Evolutionary conservation across 306 rosid genomes (phyloP).

Genomic region (Elaeagnus macrophylla): DNA sequence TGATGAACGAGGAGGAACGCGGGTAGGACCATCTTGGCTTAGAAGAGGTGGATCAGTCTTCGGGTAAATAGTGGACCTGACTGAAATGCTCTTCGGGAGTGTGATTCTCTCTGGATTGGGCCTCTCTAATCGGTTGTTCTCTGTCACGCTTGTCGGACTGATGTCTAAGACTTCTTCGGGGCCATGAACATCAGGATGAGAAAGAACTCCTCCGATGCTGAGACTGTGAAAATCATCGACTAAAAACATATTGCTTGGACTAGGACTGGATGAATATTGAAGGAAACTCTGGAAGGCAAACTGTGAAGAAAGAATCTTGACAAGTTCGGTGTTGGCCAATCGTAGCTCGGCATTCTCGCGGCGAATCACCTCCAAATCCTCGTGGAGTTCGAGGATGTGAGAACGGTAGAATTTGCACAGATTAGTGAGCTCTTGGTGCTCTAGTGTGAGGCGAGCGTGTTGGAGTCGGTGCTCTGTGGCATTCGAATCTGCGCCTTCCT

Average conservation of each 20-base stretch:
- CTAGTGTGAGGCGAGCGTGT: slow-evolving; percentile 34
- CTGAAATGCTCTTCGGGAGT: slow-evolving; percentile 41
- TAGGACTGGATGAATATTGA: slow-evolving; percentile 1
- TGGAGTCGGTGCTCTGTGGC: slow-evolving; percentile 27
- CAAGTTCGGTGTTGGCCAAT: slow-evolving; percentile 27
- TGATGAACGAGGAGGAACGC: slow-evolving; percentile 9
- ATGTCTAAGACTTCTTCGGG: slow-evolving; percentile 26
- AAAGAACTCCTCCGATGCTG: slow-evolving; percentile 13
- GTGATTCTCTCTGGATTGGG: slow-evolving; percentile 15
- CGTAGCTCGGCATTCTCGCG: slow-evolving; percentile 37
- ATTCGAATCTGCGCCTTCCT: slow-evolving; percentile 1
- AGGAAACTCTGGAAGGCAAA: slow-evolving; percentile 21
- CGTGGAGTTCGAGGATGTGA: slow-evolving; percentile 22
- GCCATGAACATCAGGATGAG: slow-evolving; percentile 4
- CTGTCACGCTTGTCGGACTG: slow-evolving; percentile 37
- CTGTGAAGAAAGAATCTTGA: slow-evolving; percentile 33
- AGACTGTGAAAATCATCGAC: slow-evolving; percentile 13
- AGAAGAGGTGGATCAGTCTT: slow-evolving; percentile 8
- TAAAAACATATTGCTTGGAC: slow-evolving; percentile 15
- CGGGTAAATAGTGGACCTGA: slow-evolving; percentile 30
- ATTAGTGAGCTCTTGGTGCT: slow-evolving; percentile 25
- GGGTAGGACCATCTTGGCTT: slow-evolving; percentile 10
- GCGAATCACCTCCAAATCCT: slow-evolving; percentile 28
- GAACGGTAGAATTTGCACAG: slow-evolving; percentile 25
- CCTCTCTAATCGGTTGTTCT: slow-evolving; percentile 21